Evolutionary conservation across 352 stramenopile genomes (phyloP).

Genomic region (Pythium coloratum): DNA sequence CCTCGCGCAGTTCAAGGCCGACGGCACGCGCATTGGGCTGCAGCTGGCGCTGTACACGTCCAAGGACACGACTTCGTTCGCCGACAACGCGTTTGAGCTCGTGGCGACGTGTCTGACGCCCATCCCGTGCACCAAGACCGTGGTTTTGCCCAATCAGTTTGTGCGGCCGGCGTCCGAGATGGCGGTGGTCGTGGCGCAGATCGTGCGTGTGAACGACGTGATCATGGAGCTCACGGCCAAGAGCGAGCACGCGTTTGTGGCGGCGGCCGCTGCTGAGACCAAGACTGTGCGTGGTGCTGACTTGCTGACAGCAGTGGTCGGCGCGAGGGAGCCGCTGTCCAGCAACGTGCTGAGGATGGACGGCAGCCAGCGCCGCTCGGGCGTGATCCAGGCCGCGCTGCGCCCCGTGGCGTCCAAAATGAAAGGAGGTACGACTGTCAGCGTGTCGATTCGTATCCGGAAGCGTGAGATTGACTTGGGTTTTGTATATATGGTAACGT

Average conservation of each 20-base stretch:
- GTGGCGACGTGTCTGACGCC: slow-evolving; percentile 50
- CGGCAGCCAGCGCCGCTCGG: slow-evolving; percentile 41
- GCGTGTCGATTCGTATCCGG: not conserved
- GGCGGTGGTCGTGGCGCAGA: slow-evolving; percentile 58
- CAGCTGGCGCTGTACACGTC: slow-evolving; percentile 57
- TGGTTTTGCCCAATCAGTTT: slow-evolving; percentile 48
- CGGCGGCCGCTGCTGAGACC: slow-evolving; percentile 16
- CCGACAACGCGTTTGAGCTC: slow-evolving; percentile 60
- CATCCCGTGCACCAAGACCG: slow-evolving; percentile 59
- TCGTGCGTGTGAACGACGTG: slow-evolving; percentile 60
- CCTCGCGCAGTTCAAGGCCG: slow-evolving; percentile 57
- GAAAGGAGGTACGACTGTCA: slow-evolving; percentile 43
- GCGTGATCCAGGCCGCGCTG: slow-evolving; percentile 54
- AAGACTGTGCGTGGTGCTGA: slow-evolving; percentile 43
- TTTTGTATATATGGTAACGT: not conserved
- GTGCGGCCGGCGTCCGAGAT: slow-evolving; percentile 43
- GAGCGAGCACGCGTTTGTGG: slow-evolving; percentile 41
- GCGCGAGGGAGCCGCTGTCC: slow-evolving; percentile 50
- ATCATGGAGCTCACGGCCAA: slow-evolving; percentile 37
- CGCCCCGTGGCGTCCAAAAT: slow-evolving; percentile 42
- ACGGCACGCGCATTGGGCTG: slow-evolving; percentile 54
- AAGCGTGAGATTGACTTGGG: not conserved
- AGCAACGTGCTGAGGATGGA: slow-evolving; percentile 65
- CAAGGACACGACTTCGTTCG: slow-evolving; percentile 36
- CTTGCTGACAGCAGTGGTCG: slow-evolving; percentile 35